phyloP scores from a whole-genome alignment of 768 basidiomycete genomes.

The Boletus subcaerulescens region DNA sequence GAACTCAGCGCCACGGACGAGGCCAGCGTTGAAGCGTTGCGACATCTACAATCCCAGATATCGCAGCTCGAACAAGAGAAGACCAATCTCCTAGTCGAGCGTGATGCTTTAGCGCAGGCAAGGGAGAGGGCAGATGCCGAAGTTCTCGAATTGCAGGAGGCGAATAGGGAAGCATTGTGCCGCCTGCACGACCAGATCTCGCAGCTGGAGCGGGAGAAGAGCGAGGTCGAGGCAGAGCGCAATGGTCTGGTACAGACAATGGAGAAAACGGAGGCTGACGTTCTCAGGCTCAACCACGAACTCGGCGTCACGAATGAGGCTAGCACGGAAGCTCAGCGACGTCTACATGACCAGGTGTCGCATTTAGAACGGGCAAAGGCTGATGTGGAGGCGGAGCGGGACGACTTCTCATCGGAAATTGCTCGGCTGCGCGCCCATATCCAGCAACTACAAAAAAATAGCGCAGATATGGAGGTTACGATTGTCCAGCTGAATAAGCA shows the following conservation, averaged over 20 bases:
- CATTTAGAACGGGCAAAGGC: slow-evolving; percentile 33
- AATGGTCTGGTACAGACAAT: slow-evolving; percentile 42
- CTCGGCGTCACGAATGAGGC: slow-evolving; percentile 48
- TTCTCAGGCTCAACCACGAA: slow-evolving; percentile 40
- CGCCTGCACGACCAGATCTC: slow-evolving; percentile 7
- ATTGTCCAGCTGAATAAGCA: slow-evolving; percentile 70
- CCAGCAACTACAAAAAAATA: slow-evolving; percentile 73
- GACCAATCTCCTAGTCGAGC: slow-evolving; percentile 37
- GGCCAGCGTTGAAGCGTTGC: slow-evolving; percentile 68
- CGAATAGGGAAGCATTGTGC: slow-evolving; percentile 27
- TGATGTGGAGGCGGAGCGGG: slow-evolving; percentile 54
- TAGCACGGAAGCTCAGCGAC: slow-evolving; percentile 27
- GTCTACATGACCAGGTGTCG: slow-evolving; percentile 7
- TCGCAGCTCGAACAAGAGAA: slow-evolving; percentile 63
- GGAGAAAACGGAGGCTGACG: slow-evolving; percentile 10
- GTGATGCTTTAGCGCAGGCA: not conserved
- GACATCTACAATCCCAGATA: slow-evolving; percentile 75
- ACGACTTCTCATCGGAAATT: slow-evolving; percentile 44
- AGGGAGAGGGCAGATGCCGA: not conserved
- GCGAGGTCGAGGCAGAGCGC: slow-evolving; percentile 55
- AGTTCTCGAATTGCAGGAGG: slow-evolving; percentile 10
- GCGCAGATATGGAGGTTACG: slow-evolving; percentile 81
- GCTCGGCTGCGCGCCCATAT: slow-evolving; percentile 60
- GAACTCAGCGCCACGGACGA: slow-evolving; percentile 40
- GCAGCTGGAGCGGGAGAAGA: slow-evolving; percentile 32